These are phyloP conservation scores for Pyrenophora teres DNA, from an alignment of 2,329 filamentous ascomycete species.

Conservation along the genomic window DNA sequence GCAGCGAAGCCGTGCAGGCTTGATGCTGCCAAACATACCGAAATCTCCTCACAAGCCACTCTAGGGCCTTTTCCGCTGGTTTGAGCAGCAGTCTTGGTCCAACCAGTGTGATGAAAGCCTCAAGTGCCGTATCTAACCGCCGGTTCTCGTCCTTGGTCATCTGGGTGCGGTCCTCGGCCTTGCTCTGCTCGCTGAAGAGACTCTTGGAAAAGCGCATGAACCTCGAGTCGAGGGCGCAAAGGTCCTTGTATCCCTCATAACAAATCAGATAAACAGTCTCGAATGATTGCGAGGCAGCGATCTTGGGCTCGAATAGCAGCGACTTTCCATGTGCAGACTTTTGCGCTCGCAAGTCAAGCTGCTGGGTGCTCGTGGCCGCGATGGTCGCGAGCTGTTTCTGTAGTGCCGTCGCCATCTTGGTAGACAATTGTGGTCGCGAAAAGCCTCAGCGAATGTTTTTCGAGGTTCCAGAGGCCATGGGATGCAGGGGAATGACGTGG, in stretches of 20 bases:
- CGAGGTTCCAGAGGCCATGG: conserved; percentile 29
- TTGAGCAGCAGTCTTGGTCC: conserved; percentile 78
- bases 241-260: conserved; percentile 84
- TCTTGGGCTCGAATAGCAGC: conserved; percentile 84
- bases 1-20: neutral
- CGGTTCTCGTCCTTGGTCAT: conserved; percentile 82
- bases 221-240: conserved; percentile 82
- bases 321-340: conserved; percentile 92
- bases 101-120: conserved; percentile 80
- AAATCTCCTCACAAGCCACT: conserved; percentile 93
- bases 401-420: conserved; percentile 74
- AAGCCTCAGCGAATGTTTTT: neutral
- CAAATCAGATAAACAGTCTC: conserved; percentile 87
- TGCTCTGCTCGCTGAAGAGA: conserved; percentile 93
- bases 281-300: conserved; percentile 87
- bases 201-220: conserved; percentile 76
- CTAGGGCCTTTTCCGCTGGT: conserved; percentile 86
- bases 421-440: neutral
- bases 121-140: conserved; percentile 76
- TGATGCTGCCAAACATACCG: conserved; percentile 30
- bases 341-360: conserved; percentile 91
- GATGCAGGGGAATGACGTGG: conserved; percentile 23
- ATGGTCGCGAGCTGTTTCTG: conserved; percentile 94
- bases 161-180: conserved; percentile 81
- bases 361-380: conserved; percentile 84